Percentiles rank a stretch among this genome's conserved stretches.
Evolutionary conservation across 331 rosid species (phyloP).

Genomic region (Telfairia occidentalis): DNA sequence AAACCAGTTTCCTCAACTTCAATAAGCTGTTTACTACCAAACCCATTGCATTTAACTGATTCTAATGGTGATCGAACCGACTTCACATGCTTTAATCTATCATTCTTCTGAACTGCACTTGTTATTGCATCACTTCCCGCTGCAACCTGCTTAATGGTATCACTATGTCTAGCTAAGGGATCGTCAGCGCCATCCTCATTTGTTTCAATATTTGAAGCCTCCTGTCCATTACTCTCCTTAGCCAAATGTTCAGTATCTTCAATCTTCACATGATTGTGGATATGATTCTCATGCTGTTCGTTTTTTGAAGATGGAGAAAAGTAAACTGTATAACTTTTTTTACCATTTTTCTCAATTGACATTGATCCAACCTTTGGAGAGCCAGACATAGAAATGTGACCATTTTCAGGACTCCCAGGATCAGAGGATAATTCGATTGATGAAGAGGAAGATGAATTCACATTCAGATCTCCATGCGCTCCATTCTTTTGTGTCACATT

Average conservation of each 20-base stretch:
- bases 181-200: slow-evolving; percentile 34
- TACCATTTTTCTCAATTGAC: slow-evolving; percentile 23
- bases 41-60: slow-evolving; percentile 32
- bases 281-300: slow-evolving; percentile 29
- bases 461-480: slow-evolving; percentile 26
- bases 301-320: slow-evolving; percentile 31
- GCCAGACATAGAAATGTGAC: slow-evolving; percentile 25
- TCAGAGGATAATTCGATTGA: slow-evolving; percentile 48
- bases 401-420: slow-evolving; percentile 47
- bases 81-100: slow-evolving; percentile 51
- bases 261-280: slow-evolving; percentile 27
- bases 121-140: slow-evolving; percentile 17
- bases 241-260: slow-evolving; percentile 21
- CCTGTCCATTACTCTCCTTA: slow-evolving; percentile 24
- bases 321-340: slow-evolving; percentile 21
- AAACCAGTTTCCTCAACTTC: slow-evolving; percentile 34
- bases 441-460: slow-evolving; percentile 40
- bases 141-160: slow-evolving; percentile 21
- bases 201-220: slow-evolving; percentile 23
- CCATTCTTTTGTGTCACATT: slow-evolving; percentile 26
- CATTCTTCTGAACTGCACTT: slow-evolving; percentile 27
- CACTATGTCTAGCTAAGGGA: slow-evolving; percentile 17
- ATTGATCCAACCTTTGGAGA: slow-evolving; percentile 28
- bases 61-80: slow-evolving; percentile 77
- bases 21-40: slow-evolving; percentile 21